These are phyloP conservation scores for Alternaria conjuncta DNA, from an alignment of 2,329 filamentous ascomycete species.

Conservation along the genomic window DNA sequence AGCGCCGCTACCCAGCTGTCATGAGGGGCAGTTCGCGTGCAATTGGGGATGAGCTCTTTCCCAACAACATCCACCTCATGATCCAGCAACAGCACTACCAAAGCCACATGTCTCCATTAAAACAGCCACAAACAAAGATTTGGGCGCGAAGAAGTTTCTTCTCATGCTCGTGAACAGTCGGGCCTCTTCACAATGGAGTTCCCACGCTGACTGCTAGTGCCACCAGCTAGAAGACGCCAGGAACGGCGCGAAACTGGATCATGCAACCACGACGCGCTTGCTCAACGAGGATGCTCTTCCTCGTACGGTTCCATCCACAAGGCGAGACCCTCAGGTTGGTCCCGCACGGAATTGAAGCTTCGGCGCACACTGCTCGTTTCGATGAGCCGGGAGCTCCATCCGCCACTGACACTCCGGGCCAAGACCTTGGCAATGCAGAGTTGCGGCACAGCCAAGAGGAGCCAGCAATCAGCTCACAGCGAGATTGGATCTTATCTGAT, in stretches of 20 bases:
- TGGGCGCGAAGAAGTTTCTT: neutral
- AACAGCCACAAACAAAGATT: neutral
- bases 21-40: neutral
- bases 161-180: neutral
- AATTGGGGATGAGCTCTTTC: neutral
- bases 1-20: neutral
- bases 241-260: neutral
- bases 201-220: neutral
- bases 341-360: slow-evolving; percentile 6
- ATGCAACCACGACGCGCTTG: slow-evolving; percentile 4
- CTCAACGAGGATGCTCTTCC: neutral
- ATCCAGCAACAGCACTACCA: neutral
- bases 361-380: slow-evolving; percentile 19
- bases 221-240: neutral
- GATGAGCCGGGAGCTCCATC: slow-evolving; percentile 7
- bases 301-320: slow-evolving; percentile 3
- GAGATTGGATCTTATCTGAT: slow-evolving; percentile 39
- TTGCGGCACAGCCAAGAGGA: slow-evolving; percentile 11
- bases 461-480: slow-evolving; percentile 1
- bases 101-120: neutral
- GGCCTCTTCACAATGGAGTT: neutral
- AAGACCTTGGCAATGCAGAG: slow-evolving; percentile 22
- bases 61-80: neutral
- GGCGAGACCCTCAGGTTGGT: slow-evolving; percentile 1
- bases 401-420: slow-evolving; percentile 16